These are phyloP conservation scores for Fusarium aywerte DNA, from an alignment of 2,329 filamentous ascomycete species.

Conservation along the genomic window DNA sequence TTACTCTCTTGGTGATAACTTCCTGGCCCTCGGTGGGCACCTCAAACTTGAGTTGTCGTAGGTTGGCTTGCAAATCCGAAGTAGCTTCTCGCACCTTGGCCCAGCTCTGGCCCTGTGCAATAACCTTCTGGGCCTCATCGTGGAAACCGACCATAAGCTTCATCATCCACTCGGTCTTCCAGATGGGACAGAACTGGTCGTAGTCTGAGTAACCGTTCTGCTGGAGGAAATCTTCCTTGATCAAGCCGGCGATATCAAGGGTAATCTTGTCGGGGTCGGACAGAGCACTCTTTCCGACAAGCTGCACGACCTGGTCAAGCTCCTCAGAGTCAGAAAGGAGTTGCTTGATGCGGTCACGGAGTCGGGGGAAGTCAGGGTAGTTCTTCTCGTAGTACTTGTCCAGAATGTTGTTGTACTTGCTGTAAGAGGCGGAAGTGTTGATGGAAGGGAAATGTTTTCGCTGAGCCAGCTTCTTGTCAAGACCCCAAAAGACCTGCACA, in stretches of 20 bases:
- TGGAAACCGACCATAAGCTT: constrained; percentile 99
- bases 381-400: constrained; percentile 96
- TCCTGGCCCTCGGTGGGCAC: constrained; percentile 87
- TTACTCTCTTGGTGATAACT: constrained; percentile 82
- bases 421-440: constrained; percentile 94
- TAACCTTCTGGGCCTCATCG: constrained; percentile 95
- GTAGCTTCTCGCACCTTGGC: constrained; percentile 92
- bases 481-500: constrained; percentile 99
- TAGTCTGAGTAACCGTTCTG: constrained; percentile 99
- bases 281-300: constrained; percentile 96
- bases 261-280: constrained; percentile 99
- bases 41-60: constrained; percentile 98
- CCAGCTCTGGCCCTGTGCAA: constrained; percentile 92
- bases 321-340: constrained; percentile 95
- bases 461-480: constrained; percentile 99
- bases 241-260: constrained; percentile 85
- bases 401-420: constrained; percentile 90
- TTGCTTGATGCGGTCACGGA: constrained; percentile 93
- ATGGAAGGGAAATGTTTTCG: constrained; percentile 99
- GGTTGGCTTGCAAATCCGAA: constrained; percentile 81
- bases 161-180: constrained; percentile 99
- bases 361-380: constrained; percentile 90
- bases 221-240: constrained; percentile 99
- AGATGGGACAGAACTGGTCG: constrained; percentile 98
- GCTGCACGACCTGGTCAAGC: constrained; percentile 96